A percentile compares a stretch with the other conserved stretches of the same genome.
phyloP scores from a whole-genome alignment of 352 stramenopile species.

The Hyaloperonospora brassicae region DNA sequence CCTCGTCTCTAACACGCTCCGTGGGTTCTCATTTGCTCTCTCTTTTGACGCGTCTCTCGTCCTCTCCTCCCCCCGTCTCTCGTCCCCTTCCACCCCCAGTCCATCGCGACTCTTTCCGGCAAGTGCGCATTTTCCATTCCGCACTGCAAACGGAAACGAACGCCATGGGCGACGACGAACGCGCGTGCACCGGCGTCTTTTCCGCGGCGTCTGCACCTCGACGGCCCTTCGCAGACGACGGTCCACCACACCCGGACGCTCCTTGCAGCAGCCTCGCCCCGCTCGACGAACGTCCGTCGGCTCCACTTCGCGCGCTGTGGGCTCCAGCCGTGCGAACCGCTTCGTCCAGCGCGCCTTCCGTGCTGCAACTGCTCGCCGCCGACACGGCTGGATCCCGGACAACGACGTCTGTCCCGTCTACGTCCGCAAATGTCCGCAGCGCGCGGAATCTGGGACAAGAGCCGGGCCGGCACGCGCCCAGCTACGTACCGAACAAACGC shows the following conservation, averaged over 20 bases:
- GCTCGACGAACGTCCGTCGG: constrained; percentile 11
- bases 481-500: constrained; percentile 21
- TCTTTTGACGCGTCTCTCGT: too few species aligned
- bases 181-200: constrained; percentile 5
- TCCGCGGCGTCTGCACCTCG: constrained; percentile 13
- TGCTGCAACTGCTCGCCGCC: constrained; percentile 23
- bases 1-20: too few species aligned
- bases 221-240: constrained; percentile 16
- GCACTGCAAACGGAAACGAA: constrained; percentile 7
- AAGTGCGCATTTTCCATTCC: constrained; percentile 16
- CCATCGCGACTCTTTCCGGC: not conserved
- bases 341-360: constrained; percentile 9
- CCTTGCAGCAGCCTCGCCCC: constrained; percentile 15
- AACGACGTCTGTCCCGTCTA: constrained; percentile 12
- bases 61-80: too few species aligned
- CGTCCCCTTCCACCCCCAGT: too few species aligned
- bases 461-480: constrained; percentile 17
- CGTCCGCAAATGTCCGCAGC: constrained; percentile 22
- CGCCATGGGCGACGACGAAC: constrained; percentile 17
- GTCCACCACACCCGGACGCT: not conserved
- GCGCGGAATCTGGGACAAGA: constrained; percentile 31
- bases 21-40: too few species aligned
- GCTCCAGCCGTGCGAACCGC: constrained; percentile 3
- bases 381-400: not conserved
- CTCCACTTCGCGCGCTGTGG: constrained; percentile 9